Conservation (phyloP, 306 rosid genomes). For the Quercus glauca region DNA sequence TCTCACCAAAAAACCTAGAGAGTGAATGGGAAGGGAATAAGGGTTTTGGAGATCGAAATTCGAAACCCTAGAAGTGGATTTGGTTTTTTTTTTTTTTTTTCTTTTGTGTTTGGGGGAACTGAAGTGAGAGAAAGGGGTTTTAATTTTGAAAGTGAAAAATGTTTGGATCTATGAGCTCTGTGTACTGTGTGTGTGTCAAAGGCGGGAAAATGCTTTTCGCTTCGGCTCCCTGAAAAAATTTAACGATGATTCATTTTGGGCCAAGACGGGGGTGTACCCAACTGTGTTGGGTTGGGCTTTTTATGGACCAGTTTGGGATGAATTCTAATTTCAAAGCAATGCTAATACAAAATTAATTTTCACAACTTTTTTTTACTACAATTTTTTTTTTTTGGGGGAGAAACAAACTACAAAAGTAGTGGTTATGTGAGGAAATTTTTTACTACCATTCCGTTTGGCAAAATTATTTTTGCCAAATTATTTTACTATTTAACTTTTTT, state of each 20-base stretch:
- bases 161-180: no score
- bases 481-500: no score
- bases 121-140: neutral
- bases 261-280: neutral
- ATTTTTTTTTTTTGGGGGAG: no score
- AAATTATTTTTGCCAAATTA: no score
- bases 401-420: no score
- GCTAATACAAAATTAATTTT: no score
- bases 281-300: neutral
- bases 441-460: no score
- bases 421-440: no score
- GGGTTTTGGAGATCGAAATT: conserved; percentile 42
- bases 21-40: neutral
- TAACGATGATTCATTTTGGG: neutral
- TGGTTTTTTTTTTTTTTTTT: neutral
- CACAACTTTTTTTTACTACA: no score
- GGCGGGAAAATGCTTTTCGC: conserved; percentile 1
- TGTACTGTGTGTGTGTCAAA: neutral
- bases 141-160: conserved; percentile 3
- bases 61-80: conserved; percentile 24
- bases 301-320: neutral
- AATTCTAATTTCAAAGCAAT: no score
- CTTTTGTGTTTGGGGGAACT: no score
- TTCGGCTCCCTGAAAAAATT: neutral
- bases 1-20: neutral